Evolutionary conservation across 2,329 filamentous ascomycete species (phyloP), one percentile per base, ranked within the genome.

Genomic region (Venturia aucupariae): DNA sequence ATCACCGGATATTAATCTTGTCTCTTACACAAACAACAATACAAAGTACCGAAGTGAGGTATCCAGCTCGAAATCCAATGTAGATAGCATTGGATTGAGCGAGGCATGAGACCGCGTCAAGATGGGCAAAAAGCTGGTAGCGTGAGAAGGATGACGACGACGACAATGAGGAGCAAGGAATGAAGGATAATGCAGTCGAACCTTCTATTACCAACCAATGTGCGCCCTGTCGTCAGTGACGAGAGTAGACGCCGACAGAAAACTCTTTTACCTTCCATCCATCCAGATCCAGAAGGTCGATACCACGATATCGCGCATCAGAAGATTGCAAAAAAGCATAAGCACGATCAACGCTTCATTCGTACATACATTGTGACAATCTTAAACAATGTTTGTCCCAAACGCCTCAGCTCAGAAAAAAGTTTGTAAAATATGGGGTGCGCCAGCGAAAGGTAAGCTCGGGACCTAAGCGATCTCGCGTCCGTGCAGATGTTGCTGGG

Each of bases 11-110:
- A n/a, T 63, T 24, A 59, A 39, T 63, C 48, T 63, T 38, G 62
- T 63, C 62, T 63, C 62, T 24, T 63, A 63, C 62, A 63, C 44
- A 51, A 62, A 24, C 51, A 42, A 57, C 51, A 57, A 11, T 35
- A 57, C 51, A 57, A n/a, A 57, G 51, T 57, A 57, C 51, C 30
- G 51, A n/a, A 57, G 42, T 30, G 4, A 42, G 46, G 62, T 38
- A 63, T 63, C 62, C 62, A 63, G 62, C 62, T 63, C 62, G 48
- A 63, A 63, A 51, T 59, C 48, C 35, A n/a, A 38, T 39, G 62
- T 63, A 44, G 32, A 55, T 27, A 42, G 46, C 35, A 57, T 35
- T 32, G 22, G 48, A 42, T 51, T 63, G 62, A 63, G 62, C 62
- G 46, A 55, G 62, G 62, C 46, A 63, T 54, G 62, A 63, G 62